Conservation (phyloP, 1,284 basidiomycete species). For the Apiotrichum gracile region DNA sequence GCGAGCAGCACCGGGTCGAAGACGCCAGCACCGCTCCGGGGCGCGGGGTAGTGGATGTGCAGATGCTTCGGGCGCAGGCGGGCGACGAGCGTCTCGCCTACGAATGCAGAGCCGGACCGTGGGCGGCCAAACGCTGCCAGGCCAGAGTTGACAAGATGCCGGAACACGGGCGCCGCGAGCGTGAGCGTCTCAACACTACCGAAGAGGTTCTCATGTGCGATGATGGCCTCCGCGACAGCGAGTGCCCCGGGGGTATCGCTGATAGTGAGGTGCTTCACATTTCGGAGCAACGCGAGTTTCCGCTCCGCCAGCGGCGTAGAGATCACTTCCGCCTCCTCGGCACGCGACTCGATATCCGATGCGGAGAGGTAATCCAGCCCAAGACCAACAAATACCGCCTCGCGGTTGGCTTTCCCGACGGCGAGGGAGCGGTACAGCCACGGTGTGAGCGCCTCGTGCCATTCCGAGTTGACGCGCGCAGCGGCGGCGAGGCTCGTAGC, state of each 20-base stretch:
- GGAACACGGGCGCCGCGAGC: conserved; percentile 11
- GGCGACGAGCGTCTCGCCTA: conserved; percentile 15
- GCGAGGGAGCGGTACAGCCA: conserved; percentile 6
- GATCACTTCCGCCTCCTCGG: background rate
- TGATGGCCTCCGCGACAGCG: conserved; percentile 11
- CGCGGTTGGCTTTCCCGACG: conserved; percentile 5
- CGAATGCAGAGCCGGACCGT: conserved; percentile 9
- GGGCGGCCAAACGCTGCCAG: conserved; percentile 15
- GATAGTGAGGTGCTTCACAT: conserved; percentile 3
- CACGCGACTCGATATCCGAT: conserved; percentile 11
- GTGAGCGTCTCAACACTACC: conserved; percentile 4
- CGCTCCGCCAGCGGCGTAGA: background rate
- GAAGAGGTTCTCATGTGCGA: conserved; percentile 4
- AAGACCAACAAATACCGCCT: conserved; percentile 5
- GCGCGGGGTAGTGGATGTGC: conserved; percentile 7
- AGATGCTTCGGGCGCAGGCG: conserved; percentile 7
- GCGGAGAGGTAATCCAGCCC: conserved; percentile 13
- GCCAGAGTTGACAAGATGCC: conserved; percentile 13
- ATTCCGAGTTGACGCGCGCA: background rate
- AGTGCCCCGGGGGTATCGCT: conserved; percentile 1
- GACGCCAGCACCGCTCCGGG: background rate
- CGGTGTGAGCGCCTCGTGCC: conserved; percentile 8
- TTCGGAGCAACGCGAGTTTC: conserved; percentile 3
- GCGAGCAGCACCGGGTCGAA: conserved; percentile 17
- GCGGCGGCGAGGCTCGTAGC: conserved; percentile 3